Conservation (phyloP, 345 rosid genomes). For the Abelmoschus esculentus region DNA sequence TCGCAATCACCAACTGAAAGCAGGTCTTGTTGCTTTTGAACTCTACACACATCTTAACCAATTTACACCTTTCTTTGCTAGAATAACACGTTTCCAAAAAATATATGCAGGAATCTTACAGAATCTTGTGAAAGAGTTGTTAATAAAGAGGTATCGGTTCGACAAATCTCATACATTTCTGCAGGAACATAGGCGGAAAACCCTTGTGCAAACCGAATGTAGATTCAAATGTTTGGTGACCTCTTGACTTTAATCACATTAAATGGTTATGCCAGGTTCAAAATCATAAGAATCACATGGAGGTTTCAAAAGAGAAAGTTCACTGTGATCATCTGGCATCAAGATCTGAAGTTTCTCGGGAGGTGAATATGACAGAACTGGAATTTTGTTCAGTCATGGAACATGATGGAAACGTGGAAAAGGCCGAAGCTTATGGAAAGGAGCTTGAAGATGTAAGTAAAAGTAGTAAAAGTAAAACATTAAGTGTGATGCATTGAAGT, state of each 20-base stretch:
- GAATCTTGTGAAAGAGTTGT: slow-evolving; percentile 23
- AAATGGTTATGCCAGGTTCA: slow-evolving; percentile 29
- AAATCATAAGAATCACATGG: slow-evolving; percentile 23
- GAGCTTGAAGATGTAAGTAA: slow-evolving; percentile 77
- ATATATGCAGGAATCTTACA: slow-evolving; percentile 28
- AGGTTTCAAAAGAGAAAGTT: slow-evolving; percentile 17
- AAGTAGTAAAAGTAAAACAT: neutral
- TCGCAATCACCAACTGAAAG: slow-evolving; percentile 50
- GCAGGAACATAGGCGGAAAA: slow-evolving; percentile 1
- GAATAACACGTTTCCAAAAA: slow-evolving; percentile 1
- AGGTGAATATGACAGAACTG: slow-evolving; percentile 30
- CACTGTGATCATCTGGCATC: slow-evolving; percentile 17
- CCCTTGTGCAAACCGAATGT: neutral
- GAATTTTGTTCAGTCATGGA: slow-evolving; percentile 33
- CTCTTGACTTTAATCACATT: slow-evolving; percentile 6
- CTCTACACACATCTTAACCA: slow-evolving; percentile 2
- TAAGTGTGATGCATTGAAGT: neutral
- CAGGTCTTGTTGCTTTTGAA: slow-evolving; percentile 36
- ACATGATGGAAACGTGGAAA: slow-evolving; percentile 44
- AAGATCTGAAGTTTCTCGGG: slow-evolving; percentile 31
- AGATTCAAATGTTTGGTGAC: neutral
- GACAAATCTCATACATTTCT: slow-evolving; percentile 6
- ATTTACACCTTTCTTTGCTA: neutral
- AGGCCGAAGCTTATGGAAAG: slow-evolving; percentile 71
- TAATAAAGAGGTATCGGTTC: slow-evolving; percentile 37